Conservation (phyloP, 2,329 filamentous ascomycete genomes). For the Tolypocladium inflatum region DNA sequence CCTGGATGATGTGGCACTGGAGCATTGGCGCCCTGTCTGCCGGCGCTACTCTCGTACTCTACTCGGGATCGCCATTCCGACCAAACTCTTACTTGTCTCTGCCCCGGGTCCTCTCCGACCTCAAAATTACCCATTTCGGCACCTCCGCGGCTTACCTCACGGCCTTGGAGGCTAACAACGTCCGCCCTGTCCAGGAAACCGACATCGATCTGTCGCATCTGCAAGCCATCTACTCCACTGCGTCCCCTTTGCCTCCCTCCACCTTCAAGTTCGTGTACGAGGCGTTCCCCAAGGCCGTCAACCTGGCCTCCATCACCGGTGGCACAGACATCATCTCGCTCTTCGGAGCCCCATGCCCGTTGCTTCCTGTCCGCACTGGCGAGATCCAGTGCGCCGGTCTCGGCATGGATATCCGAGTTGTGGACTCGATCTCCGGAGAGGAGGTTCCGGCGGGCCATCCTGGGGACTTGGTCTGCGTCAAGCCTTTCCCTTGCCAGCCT, state of each 20-base stretch:
- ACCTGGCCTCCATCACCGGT: slow-evolving; percentile 88
- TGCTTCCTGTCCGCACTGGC: slow-evolving; percentile 61
- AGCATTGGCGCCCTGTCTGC: slow-evolving; percentile 76
- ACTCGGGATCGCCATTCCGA: slow-evolving; percentile 85
- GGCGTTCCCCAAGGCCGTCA: slow-evolving; percentile 69
- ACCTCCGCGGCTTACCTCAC: slow-evolving; percentile 92
- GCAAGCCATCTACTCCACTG: slow-evolving; percentile 86
- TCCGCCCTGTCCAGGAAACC: slow-evolving; percentile 45
- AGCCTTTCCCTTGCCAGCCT: slow-evolving; percentile 84
- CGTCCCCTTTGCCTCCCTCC: slow-evolving; percentile 82
- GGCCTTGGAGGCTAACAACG: slow-evolving; percentile 69
- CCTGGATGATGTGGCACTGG: slow-evolving; percentile 99
- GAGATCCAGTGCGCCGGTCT: slow-evolving; percentile 72
- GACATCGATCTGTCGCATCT: slow-evolving; percentile 53
- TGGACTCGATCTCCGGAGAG: slow-evolving; percentile 47
- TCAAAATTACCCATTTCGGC: slow-evolving; percentile 84
- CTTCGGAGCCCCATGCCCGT: slow-evolving; percentile 75
- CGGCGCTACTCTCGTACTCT: slow-evolving; percentile 76
- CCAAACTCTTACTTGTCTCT: slow-evolving; percentile 73
- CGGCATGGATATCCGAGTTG: slow-evolving; percentile 64
- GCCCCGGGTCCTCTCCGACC: slow-evolving; percentile 69
- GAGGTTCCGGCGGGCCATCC: slow-evolving; percentile 53
- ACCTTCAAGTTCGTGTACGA: slow-evolving; percentile 87
- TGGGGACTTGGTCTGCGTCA: slow-evolving; percentile 80
- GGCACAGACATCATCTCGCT: slow-evolving; percentile 95